Evolutionary conservation across 495 filamentous ascomycete genomes (phyloP), one percentile per base, ranked within the genome.

Genomic region (Penicillium bialowiezense): DNA sequence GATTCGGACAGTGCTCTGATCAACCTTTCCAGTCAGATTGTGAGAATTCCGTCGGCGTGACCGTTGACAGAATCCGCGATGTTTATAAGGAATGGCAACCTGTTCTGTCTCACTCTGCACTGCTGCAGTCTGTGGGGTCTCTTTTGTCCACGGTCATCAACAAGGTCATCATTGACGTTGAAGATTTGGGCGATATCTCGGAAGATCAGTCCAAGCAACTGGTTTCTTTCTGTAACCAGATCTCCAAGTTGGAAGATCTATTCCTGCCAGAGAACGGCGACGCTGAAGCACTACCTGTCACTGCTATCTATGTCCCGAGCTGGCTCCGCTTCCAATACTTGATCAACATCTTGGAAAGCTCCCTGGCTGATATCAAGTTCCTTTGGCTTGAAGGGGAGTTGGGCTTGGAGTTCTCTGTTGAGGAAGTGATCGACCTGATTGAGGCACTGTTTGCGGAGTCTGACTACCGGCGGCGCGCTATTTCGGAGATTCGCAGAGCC

Each of bases 241-340:
- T 97, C n/a, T 82, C 82, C 3, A 70, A 74, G 38, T 65, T 97
- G 14, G 86, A 89, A 51, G 83, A 88, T 50, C 60, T 92, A 14
- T 95, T 97, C 64, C 68, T 86, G 33, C 85, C 85, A 4, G 75
- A 82, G 41, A 46, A 62, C 43, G 49, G 46, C 24, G 60, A 64
- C 34, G 54, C 56, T n/a, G 71, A 71, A 33, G 56, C 59, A 13
- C 52, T 88, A 3, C 85, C 85, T 8, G 73, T 88, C 31, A 90
- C 90, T 18, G 81, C 84, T 9, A 76, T 95, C 24, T 97, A 96
- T 58, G 86, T 88, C 23, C 70, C 78, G 0, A 83, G 79, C 52
- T 99, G 93, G 95, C 74, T 96, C 45, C 86, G 89, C 45, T 89
- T 99, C 58, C 87, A 93, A 58, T 96, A 90, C 59, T 70, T 99